Evolutionary conservation across 306 rosid genomes (phyloP), one percentile per base, ranked within the genome.

Genomic region (Cyamopsis tetragonoloba): DNA sequence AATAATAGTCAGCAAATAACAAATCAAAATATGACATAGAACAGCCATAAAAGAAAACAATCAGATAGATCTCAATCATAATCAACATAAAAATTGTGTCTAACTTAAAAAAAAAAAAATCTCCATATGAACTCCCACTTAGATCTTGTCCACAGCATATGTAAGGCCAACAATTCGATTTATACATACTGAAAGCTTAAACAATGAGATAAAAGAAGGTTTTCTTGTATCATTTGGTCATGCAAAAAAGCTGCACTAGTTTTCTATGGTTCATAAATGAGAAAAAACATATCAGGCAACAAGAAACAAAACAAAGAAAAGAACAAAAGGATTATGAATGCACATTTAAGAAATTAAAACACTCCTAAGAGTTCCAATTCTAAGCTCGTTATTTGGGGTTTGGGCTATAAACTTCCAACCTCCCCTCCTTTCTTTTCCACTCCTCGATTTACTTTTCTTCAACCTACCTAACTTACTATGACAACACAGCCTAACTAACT

Each of bases 21-120:
- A 49, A 47, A 74, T 37, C 39, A 69, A 70, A 56, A 47, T n/a
- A 79, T 7, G 8, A 49, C n/a, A 80, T 1, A 34, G 5, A 47
- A 50, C 48, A 71, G 26, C 57, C 57, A 18, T 47, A 57, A 34
- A 75, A 22, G 55, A 51, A 47, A 73, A 28, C 17, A 58, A 32
- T 38, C 59, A 28, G 15, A 54, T 24, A 26, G 24, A 47, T 57
- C 15, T 63, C 70, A 54, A 44, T 28, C 15, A 11, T 46, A 54
- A 66, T 47, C 67, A 64, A 58, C 61, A 55, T 34, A 23, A n/a
- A n/a, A n/a, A n/a, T n/a, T n/a, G n/a, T n/a, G 46, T 26, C 55
- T n/a, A 8, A 15, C 26, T 49, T 32, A 26, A 67, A 43, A 13
- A 37, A 44, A 49, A n/a, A n/a, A n/a, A n/a, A n/a, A n/a, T n/a